Base-by-base conservation (phyloP, 306 rosid genomes). In the Biancaea sappan region DNA sequence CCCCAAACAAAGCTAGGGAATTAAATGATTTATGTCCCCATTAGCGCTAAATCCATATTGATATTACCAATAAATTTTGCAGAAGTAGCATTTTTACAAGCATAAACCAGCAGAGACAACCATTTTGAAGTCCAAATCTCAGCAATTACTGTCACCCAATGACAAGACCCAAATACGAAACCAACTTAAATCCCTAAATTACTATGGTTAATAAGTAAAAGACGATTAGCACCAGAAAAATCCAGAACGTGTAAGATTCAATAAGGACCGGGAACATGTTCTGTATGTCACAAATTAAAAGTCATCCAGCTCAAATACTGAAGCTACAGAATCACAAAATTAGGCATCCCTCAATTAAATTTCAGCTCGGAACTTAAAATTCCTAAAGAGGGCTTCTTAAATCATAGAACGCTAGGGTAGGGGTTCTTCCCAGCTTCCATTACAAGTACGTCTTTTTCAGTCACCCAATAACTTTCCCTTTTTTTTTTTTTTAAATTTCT, bases 211-310 rank as follows among this genome's bases (percentile, higher is more conserved):
- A 56, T 46, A 72, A 80, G 81, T 67, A 52, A 61, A 72, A n/a
- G n/a, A 68, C 48, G 53, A 66, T 13, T 75, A 77, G n/a, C 87
- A 87, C 87, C 93, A 86, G 81, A 46, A 48, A 80, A 75, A 81
- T 81, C 78, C 79, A 56, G 75, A 66, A 47, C 56, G 47, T 67
- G 73, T 75, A 59, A 25, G 41, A 57, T 6, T 66, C n/a, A 73
- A 58, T 59, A 66, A 75, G 51, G 80, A 83, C 74, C 84, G 67
- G 74, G 82, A 78, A 82, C 86, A 85, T 82, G 87, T 77, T 79
- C 53, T 61, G 86, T 83, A 75, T 62, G 85, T 35, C 77, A 38
- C 28, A 66, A 38, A 58, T 54, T 21, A 32, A 34, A 47, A 19
- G 60, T 74, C 71, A 63, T 37, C 61, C 79, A 71, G 62, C 63